Evolutionary conservation across 345 rosid species (phyloP), one percentile per base, ranked within the genome.

Genomic region (Populus tremula): DNA sequence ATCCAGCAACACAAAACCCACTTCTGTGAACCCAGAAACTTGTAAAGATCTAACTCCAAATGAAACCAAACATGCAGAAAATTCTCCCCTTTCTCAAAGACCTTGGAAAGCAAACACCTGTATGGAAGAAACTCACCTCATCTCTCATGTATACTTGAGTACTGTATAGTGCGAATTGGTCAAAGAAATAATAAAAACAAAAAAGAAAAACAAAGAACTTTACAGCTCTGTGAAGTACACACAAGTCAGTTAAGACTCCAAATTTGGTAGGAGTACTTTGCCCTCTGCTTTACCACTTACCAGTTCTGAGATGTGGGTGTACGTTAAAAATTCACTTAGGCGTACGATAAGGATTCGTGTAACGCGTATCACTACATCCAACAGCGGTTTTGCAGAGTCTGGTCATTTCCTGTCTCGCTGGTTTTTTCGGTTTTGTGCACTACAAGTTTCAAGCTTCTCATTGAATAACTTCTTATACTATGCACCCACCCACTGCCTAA

Each of bases 361-460:
- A 27, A 18, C 47, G 47, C 29, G 72, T 14, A 31, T 36, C n/a
- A 50, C 35, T 76, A 13, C n/a, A 39, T 31, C 16, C 59, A 8
- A 27, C 39, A 41, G 83, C 72, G 81, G 88, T 79, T 83, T 83
- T 56, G 85, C 81, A 78, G 82, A 68, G 33, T 9, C 50, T 69
- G 80, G 83, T 76, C 76, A 77, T 82, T 3, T 25, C 18, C 41
- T 79, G 80, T 69, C 75, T 50, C 53, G 45, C 75, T 31, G 35
- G 68, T 35, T 54, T 47, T 7, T 31, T 43, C 35, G 69, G 23
- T 36, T 62, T 74, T 67, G 21, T 54, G 39, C 13, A 71, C 27
- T 64, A 8, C 82, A 69, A 68, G 77, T 84, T 74, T 76, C 70
- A 35, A 75, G 43, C 65, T 70, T 16, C 68, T 67, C 45, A 68